phyloP scores from a whole-genome alignment of 2,329 filamentous ascomycete species.

The Fusarium graminum region DNA sequence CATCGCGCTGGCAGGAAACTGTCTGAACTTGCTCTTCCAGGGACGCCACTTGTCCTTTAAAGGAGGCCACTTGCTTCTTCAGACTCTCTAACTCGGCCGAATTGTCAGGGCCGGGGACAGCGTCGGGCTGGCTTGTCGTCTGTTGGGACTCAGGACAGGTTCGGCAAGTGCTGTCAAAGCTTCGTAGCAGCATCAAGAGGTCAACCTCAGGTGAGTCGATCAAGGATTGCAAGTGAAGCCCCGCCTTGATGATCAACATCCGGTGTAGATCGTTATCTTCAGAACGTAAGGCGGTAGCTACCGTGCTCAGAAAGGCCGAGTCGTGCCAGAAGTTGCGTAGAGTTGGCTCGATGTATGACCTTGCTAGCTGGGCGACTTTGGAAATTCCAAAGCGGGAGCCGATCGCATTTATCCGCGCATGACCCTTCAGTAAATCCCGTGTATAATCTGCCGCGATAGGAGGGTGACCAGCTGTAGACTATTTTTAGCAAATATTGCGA shows the following conservation, averaged over 20 bases:
- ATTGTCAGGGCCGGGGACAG: background rate
- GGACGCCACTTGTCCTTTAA: no score
- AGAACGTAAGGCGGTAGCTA: background rate
- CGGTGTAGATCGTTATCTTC: background rate
- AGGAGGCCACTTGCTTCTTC: background rate
- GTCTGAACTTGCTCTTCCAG: no score
- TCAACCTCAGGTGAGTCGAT: background rate
- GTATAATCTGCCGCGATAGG: background rate
- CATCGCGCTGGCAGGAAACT: no score
- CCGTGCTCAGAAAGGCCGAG: background rate
- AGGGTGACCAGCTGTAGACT: no score
- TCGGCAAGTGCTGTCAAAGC: background rate
- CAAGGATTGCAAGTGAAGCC: background rate
- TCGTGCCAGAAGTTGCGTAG: background rate
- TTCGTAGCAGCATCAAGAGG: background rate
- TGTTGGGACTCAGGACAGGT: no score
- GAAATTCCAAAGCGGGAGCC: background rate
- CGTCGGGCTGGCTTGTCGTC: background rate
- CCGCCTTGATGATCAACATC: background rate
- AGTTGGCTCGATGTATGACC: background rate
- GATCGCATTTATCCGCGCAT: background rate
- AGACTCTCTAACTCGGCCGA: background rate
- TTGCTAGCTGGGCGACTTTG: background rate
- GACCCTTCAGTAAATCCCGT: background rate
- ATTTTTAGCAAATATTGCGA: no score